These are phyloP conservation scores for Tuber aestivum DNA, from an alignment of 495 filamentous ascomycete species.

Conservation along the genomic window DNA sequence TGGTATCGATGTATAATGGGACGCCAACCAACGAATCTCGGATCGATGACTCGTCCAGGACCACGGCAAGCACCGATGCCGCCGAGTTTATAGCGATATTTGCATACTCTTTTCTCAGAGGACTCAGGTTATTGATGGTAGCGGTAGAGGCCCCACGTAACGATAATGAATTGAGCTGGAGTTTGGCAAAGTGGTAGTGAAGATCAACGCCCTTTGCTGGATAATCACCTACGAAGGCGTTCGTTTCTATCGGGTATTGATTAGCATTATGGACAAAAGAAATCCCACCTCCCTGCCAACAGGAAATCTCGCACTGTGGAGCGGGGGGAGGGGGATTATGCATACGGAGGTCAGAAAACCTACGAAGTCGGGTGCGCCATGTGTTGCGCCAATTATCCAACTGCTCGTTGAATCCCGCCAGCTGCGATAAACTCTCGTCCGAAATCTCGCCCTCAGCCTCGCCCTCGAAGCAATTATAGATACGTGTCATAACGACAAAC, in stretches of 20 bases:
- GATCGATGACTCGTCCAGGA: slow-evolving; percentile 54
- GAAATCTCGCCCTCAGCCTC: slow-evolving; percentile 52
- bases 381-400: slow-evolving; percentile 55
- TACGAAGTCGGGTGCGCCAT: slow-evolving; percentile 54
- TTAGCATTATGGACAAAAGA: slow-evolving; percentile 12
- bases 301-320: not conserved
- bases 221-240: slow-evolving; percentile 53
- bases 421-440: slow-evolving; percentile 52
- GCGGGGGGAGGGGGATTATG: not conserved
- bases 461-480: slow-evolving; percentile 55
- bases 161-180: slow-evolving; percentile 56
- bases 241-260: slow-evolving; percentile 46
- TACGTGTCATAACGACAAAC: slow-evolving; percentile 55
- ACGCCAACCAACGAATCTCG: slow-evolving; percentile 47
- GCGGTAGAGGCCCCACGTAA: slow-evolving; percentile 51
- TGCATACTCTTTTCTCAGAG: slow-evolving; percentile 53
- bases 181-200: slow-evolving; percentile 58
- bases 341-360: slow-evolving; percentile 26
- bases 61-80: slow-evolving; percentile 53
- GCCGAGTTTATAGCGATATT: slow-evolving; percentile 56
- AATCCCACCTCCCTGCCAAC: slow-evolving; percentile 3
- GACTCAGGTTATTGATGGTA: slow-evolving; percentile 51
- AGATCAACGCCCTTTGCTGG: slow-evolving; percentile 56
- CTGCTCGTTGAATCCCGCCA: slow-evolving; percentile 52
- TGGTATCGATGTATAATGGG: slow-evolving; percentile 51